Percentiles rank a stretch among this genome's conserved stretches.
Evolutionary conservation across 2,329 filamentous ascomycete species (phyloP).

Genomic region (Neopestalotiopsis rosae): DNA sequence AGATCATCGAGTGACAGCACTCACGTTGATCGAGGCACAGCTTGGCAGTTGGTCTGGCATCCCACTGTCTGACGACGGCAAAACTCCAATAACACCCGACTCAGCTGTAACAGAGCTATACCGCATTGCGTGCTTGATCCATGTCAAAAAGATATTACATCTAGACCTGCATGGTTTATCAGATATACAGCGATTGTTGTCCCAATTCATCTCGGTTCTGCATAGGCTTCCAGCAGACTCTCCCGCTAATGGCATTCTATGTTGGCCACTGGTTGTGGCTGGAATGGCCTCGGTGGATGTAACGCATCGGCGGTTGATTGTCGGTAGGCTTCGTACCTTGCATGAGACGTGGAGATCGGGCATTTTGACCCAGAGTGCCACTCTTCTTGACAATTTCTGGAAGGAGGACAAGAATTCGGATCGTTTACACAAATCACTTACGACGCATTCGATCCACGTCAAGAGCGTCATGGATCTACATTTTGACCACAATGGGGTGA

Average conservation of each 20-base stretch:
- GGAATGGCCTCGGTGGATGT: background rate
- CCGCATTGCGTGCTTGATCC: background rate
- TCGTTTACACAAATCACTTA: background rate
- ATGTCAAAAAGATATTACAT: background rate
- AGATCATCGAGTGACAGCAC: background rate
- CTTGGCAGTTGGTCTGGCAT: background rate
- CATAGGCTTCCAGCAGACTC: background rate
- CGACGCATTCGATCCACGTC: background rate
- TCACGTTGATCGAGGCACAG: background rate
- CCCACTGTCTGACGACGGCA: background rate
- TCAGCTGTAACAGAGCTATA: background rate
- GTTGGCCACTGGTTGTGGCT: background rate
- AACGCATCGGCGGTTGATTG: background rate
- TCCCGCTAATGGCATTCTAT: background rate
- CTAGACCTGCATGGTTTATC: background rate
- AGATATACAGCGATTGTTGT: background rate
- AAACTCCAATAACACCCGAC: background rate
- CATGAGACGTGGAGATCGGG: background rate
- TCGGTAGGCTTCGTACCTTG: background rate
- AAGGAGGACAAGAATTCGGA: background rate
- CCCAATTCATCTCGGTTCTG: background rate
- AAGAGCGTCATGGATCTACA: background rate
- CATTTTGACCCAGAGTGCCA: background rate
- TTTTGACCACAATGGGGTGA: background rate
- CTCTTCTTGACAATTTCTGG: background rate